Evolutionary conservation across 305 asterid species (phyloP).

Genomic region (Solanum aculeatissimum): DNA sequence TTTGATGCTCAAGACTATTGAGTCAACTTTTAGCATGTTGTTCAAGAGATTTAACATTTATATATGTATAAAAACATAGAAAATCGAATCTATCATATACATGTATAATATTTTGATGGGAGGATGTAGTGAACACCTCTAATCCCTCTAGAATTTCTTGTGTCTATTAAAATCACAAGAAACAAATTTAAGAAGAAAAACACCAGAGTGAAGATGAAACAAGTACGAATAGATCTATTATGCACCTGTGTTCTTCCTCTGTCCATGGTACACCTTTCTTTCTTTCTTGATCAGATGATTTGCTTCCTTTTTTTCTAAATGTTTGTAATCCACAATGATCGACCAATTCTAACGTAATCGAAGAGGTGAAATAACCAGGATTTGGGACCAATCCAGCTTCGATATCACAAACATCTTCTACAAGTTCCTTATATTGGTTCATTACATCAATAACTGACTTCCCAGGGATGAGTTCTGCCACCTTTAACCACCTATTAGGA

Average conservation of each 20-base stretch:
- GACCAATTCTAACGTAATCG: constrained; percentile 42
- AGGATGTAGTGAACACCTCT: not conserved
- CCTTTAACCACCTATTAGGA: constrained; percentile 65
- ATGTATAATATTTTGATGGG: not conserved
- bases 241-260: constrained; percentile 85
- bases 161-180: not conserved
- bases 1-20: no score
- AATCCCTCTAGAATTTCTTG: not conserved
- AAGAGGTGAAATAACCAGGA: constrained; percentile 58
- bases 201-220: not conserved
- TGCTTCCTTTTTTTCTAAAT: constrained; percentile 37
- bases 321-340: constrained; percentile 33
- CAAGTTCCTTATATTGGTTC: constrained; percentile 57
- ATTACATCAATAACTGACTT: constrained; percentile 66
- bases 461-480: constrained; percentile 73
- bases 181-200: not conserved
- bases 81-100: no score
- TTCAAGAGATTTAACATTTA: not conserved
- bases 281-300: constrained; percentile 58
- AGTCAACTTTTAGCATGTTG: no score
- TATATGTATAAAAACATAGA: not conserved
- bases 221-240: not conserved
- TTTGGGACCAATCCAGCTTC: constrained; percentile 80
- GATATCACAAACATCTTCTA: constrained; percentile 57
- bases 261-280: constrained; percentile 93